These are phyloP conservation scores for Candida mattraensis DNA, from an alignment of 805 yeast species.

Conservation along the genomic window DNA sequence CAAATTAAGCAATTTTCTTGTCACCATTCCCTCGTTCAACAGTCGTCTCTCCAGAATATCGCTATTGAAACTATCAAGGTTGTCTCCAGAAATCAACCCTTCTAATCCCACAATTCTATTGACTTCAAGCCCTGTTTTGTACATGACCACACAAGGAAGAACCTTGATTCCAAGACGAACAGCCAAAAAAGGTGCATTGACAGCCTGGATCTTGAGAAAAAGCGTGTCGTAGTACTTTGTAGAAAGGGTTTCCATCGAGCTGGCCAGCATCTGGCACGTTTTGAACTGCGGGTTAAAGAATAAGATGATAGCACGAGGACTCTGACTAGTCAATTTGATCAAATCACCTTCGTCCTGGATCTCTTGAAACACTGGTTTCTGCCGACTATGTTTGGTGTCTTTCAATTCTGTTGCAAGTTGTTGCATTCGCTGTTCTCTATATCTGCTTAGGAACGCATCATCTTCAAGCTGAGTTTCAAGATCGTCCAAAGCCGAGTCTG, in stretches of 20 bases:
- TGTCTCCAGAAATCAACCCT: slow-evolving; percentile 43
- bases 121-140: slow-evolving; percentile 57
- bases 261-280: slow-evolving; percentile 61
- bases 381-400: slow-evolving; percentile 33
- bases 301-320: slow-evolving; percentile 51
- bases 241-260: slow-evolving; percentile 46
- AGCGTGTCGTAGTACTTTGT: slow-evolving; percentile 55
- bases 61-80: slow-evolving; percentile 45
- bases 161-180: slow-evolving; percentile 61
- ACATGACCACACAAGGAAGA: slow-evolving; percentile 69
- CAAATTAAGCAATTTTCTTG: slow-evolving; percentile 35
- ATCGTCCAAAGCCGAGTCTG: slow-evolving; percentile 40
- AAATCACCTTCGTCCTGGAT: slow-evolving; percentile 57
- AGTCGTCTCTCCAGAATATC: slow-evolving; percentile 48
- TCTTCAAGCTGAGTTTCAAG: slow-evolving; percentile 53
- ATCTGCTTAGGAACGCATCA: slow-evolving; percentile 43
- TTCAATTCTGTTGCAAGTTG: slow-evolving; percentile 49
- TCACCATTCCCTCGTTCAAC: slow-evolving; percentile 33
- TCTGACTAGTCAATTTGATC: slow-evolving; percentile 48
- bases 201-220: slow-evolving; percentile 58
- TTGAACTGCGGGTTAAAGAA: slow-evolving; percentile 61
- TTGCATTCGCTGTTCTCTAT: slow-evolving; percentile 64
- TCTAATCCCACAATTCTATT: slow-evolving; percentile 70
- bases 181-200: slow-evolving; percentile 70
- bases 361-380: slow-evolving; percentile 38